phyloP scores from a whole-genome alignment of 306 rosid genomes.

The Macrotyloma uniflorum region DNA sequence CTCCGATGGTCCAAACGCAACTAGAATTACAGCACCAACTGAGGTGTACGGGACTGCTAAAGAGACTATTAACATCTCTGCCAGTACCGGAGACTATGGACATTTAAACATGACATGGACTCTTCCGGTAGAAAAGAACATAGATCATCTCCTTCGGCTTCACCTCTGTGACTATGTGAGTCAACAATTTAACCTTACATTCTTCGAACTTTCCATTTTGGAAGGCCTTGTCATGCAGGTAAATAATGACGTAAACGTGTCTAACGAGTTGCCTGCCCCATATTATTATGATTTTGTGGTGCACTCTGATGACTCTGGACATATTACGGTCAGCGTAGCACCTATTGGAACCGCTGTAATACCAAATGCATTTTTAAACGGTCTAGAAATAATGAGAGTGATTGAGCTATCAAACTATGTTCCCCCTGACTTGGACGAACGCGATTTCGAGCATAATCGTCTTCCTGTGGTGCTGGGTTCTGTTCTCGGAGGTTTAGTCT shows the following conservation, averaged over 20 bases:
- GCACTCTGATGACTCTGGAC: conserved; percentile 36
- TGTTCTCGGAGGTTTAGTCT: conserved; percentile 23
- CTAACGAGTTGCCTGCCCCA: background rate
- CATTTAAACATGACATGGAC: conserved; percentile 37
- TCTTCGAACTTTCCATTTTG: background rate
- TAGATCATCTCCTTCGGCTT: conserved; percentile 33
- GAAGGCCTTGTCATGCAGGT: fast-evolving
- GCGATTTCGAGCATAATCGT: background rate
- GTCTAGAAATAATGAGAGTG: conserved; percentile 53
- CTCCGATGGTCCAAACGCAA: background rate
- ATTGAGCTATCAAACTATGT: background rate
- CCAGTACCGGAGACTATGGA: fast-evolving
- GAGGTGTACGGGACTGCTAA: conserved; percentile 29
- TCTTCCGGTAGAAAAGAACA: conserved; percentile 39
- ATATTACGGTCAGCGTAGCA: conserved; percentile 5
- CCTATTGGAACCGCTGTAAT: fast-evolving
- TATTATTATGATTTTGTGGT: conserved; percentile 45
- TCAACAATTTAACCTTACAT: fast-evolving
- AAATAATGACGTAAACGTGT: fast-evolving
- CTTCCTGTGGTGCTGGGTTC: conserved; percentile 33
- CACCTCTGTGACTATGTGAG: conserved; percentile 44
- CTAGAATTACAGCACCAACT: background rate
- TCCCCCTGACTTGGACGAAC: fast-evolving
- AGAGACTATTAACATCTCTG: background rate
- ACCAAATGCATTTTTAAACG: conserved; percentile 34